Evolutionary conservation across 768 basidiomycete genomes (phyloP), one percentile per base, ranked within the genome.

Genomic region (Leccinum subtestaceum): DNA sequence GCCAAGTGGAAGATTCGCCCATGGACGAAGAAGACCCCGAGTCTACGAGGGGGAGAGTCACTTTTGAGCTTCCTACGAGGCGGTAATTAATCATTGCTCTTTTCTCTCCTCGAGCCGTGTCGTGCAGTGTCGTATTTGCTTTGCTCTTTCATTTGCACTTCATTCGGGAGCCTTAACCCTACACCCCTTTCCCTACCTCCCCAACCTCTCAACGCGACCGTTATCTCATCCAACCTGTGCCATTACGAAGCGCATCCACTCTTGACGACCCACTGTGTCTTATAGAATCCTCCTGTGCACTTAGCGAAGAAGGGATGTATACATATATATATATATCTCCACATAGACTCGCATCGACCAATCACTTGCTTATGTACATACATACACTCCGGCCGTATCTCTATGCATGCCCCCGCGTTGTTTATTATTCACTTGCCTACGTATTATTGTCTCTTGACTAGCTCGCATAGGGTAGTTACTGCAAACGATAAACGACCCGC

Each of bases 11-110:
- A 23, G 69, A 59, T 12, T 53, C 56, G 12, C 34, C 21, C 17
- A 5, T 53, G 32, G 63, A 67, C 25, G 62, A 19, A 10, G 43
- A 68, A 11, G 66, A 65, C 25, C 25, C 56, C 2, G 63, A 66
- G 38, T 60, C 62, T 52, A 46, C 52, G 6, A 64, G 38, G 52
- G 62, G 63, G 9, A 62, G 57, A 43, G 64, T 66, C 10, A 53
- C 65, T 4, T 67, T 73, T 19, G 67, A 70, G 12, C 57, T 63
- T 55, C 38, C 59, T n/a, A 5, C 25, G 27, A 72, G 60, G 38
- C 43, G 43, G 21, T 63, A 40, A 23, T 45, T 45, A 19, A 45
- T 40, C 17, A 38, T 29, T 8, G 15, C 36, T 29, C 40, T 57
- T 17, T 58, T 27, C 15, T 47, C 23, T 5, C 36, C 32, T 19